phyloP scores from a whole-genome alignment of 306 rosid genomes.

The Cercis canadensis region DNA sequence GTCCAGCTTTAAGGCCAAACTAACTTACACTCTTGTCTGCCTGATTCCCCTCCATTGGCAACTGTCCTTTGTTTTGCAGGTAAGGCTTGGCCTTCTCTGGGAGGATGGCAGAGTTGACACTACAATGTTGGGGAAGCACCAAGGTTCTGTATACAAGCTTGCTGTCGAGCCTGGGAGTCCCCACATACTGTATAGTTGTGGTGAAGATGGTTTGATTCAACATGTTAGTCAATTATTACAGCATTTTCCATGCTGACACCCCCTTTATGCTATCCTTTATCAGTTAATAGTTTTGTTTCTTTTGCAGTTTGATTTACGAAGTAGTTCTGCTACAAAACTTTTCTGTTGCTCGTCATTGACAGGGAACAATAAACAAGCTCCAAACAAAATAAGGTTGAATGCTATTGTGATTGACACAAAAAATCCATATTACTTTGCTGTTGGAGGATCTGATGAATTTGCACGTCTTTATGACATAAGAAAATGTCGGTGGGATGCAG shows the following conservation, averaged over 20 bases:
- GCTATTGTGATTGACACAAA: conserved; percentile 63
- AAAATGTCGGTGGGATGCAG: conserved; percentile 38
- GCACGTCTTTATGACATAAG: conserved; percentile 67
- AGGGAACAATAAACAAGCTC: conserved; percentile 43
- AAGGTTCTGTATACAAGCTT: conserved; percentile 60
- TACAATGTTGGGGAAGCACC: conserved; percentile 57
- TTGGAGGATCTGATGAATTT: conserved; percentile 62
- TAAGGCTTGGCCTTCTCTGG: conserved; percentile 58
- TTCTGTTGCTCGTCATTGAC: conserved; percentile 49
- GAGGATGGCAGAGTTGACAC: conserved; percentile 58
- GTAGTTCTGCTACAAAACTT: conserved; percentile 54
- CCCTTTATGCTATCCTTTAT: conserved; percentile 39
- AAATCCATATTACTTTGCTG: conserved; percentile 59
- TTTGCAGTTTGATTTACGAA: conserved; percentile 72
- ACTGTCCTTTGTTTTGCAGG: conserved; percentile 40
- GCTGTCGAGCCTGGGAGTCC: conserved; percentile 77
- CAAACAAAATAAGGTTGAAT: conserved; percentile 46
- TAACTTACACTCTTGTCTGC: conserved; percentile 17
- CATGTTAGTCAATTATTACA: conserved; percentile 58
- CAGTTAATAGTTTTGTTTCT: conserved; percentile 48
- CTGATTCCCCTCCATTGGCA: conserved; percentile 25
- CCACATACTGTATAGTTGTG: conserved; percentile 61
- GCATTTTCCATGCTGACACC: conserved; percentile 36
- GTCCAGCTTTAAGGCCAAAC: conserved; percentile 2
- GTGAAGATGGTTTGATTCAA: conserved; percentile 67